Evolutionary conservation across 306 rosid genomes (phyloP).

Genomic region (Erythrophleum fordii): DNA sequence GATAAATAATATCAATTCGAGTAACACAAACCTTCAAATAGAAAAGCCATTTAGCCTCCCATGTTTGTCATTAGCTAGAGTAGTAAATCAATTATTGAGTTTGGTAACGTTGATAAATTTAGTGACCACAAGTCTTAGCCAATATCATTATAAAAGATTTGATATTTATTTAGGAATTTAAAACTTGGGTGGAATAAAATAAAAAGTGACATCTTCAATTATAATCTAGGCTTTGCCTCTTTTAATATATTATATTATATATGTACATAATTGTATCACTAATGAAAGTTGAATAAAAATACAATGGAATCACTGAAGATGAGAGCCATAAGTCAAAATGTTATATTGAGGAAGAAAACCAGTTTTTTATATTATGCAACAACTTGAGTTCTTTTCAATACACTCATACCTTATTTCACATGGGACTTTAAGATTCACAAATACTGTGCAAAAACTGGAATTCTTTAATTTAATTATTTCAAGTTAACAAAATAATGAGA

Average conservation of each 20-base stretch:
- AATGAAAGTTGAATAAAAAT: conserved; percentile 37
- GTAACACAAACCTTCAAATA: neutral
- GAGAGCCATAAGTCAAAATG: conserved; percentile 14
- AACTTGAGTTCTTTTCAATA: conserved; percentile 33
- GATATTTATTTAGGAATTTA: neutral
- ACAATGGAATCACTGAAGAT: conserved; percentile 35
- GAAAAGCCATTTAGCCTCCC: conserved; percentile 9
- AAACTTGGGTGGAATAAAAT: conserved; percentile 35
- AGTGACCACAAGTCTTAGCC: conserved; percentile 4
- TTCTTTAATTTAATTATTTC: too few relatives aligned
- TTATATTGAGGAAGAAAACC: conserved; percentile 18
- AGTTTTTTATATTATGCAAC: conserved; percentile 17
- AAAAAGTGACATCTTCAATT: conserved; percentile 43
- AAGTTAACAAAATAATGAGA: too few relatives aligned
- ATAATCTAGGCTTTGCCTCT: conserved; percentile 37
- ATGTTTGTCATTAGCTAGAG: conserved; percentile 2
- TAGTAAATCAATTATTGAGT: neutral
- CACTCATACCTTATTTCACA: conserved; percentile 56
- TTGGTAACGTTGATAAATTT: neutral
- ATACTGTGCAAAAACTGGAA: too few relatives aligned
- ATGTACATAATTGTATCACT: conserved; percentile 13
- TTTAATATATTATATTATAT: conserved; percentile 23
- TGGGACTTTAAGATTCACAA: too few relatives aligned
- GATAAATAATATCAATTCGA: neutral
- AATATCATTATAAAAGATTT: neutral